phyloP scores from a whole-genome alignment of 1,139 yeast genomes.

The Blastobotrys ciferrii region DNA sequence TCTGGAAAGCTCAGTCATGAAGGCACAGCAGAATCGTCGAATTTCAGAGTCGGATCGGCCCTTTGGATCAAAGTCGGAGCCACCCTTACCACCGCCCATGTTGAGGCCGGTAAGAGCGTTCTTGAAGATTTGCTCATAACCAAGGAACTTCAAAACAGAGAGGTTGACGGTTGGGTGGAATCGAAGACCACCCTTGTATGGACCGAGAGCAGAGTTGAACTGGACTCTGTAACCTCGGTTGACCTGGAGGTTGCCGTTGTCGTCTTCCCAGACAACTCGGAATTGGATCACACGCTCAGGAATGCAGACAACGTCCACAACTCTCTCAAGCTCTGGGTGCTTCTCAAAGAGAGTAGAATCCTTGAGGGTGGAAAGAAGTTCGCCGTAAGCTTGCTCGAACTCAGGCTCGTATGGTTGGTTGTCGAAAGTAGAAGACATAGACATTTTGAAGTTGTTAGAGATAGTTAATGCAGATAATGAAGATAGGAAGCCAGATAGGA shows the following conservation, averaged over 20 bases:
- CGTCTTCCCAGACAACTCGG: slow-evolving; percentile 98
- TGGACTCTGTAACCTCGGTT: slow-evolving; percentile 98
- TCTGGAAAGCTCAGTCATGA: slow-evolving; percentile 93
- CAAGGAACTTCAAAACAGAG: slow-evolving; percentile 91
- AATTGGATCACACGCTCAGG: slow-evolving; percentile 97
- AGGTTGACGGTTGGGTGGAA: slow-evolving; percentile 97
- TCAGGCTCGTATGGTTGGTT: slow-evolving; percentile 69
- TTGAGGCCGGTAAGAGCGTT: slow-evolving; percentile 94
- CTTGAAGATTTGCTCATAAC: slow-evolving; percentile 98
- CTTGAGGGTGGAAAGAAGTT: slow-evolving; percentile 81
- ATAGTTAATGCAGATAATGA: neutral
- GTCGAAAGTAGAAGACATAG: slow-evolving; percentile 7
- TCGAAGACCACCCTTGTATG: slow-evolving; percentile 98
- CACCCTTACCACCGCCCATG: slow-evolving; percentile 99
- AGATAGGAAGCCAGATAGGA: too few relatives aligned
- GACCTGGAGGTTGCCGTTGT: slow-evolving; percentile 84
- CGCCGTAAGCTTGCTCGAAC: slow-evolving; percentile 98
- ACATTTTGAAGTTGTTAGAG: neutral
- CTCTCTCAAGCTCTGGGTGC: slow-evolving; percentile 87
- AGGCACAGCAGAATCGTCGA: slow-evolving; percentile 93
- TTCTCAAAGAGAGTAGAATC: slow-evolving; percentile 87
- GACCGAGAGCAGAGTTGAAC: slow-evolving; percentile 97
- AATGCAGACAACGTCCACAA: slow-evolving; percentile 84
- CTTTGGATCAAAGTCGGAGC: slow-evolving; percentile 96
- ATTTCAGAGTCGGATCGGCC: slow-evolving; percentile 90